Conservation (phyloP, 2,329 filamentous ascomycete genomes). For the Ceratocystiopsis sp. region DNA sequence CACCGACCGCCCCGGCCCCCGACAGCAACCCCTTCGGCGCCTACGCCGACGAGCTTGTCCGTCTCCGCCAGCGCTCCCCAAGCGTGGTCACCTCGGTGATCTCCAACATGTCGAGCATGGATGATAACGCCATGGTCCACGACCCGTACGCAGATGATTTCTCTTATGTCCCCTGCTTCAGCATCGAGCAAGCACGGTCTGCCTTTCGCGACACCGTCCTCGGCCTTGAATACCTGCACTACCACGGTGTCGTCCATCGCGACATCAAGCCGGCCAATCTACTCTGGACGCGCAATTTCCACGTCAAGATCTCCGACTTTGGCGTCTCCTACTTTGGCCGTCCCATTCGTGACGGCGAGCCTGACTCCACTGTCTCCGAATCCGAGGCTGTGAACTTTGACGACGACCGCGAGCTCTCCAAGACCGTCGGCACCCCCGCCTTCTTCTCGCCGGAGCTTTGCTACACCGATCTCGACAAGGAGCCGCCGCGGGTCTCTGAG, state of each 20-base stretch:
- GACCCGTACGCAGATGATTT: slow-evolving; percentile 70
- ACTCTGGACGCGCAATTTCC: slow-evolving; percentile 66
- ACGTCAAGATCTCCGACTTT: slow-evolving; percentile 97
- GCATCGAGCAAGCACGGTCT: slow-evolving; percentile 61
- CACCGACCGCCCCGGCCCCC: slow-evolving; percentile 30
- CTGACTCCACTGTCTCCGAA: slow-evolving; percentile 57
- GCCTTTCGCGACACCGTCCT: slow-evolving; percentile 87
- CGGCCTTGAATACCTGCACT: slow-evolving; percentile 84
- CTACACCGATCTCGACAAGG: slow-evolving; percentile 59
- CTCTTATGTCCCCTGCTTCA: slow-evolving; percentile 86
- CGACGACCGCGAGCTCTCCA: slow-evolving; percentile 88
- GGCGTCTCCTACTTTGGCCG: slow-evolving; percentile 94
- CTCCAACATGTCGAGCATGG: slow-evolving; percentile 50
- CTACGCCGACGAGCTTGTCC: slow-evolving; percentile 39
- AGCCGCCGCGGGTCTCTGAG: slow-evolving; percentile 65
- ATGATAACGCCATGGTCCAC: slow-evolving; percentile 38
- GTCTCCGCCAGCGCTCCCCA: slow-evolving; percentile 49
- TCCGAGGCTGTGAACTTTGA: slow-evolving; percentile 77
- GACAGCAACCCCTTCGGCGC: slow-evolving; percentile 66
- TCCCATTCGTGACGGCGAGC: slow-evolving; percentile 67
- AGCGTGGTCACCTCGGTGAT: slow-evolving; percentile 68
- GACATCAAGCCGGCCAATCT: slow-evolving; percentile 86
- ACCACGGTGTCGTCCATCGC: slow-evolving; percentile 68
- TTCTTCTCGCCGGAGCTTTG: slow-evolving; percentile 97
- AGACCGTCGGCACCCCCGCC: slow-evolving; percentile 91